Evolutionary conservation across 176 grass and related monocot genomes (phyloP).

Genomic region (Themeda triandra): DNA sequence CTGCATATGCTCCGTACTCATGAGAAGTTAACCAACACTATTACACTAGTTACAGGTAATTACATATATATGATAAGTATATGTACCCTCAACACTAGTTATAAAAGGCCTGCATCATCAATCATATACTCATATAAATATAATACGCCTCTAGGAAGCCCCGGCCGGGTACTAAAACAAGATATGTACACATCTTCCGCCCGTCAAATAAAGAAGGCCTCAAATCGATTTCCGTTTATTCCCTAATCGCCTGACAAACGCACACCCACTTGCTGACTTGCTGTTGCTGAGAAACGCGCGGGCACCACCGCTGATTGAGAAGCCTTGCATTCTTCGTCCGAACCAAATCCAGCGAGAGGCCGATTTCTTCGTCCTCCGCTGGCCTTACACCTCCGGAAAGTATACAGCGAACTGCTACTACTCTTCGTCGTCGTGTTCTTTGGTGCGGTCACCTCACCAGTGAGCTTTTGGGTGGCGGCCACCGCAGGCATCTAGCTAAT

Average conservation of each 20-base stretch:
- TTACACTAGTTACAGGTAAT: slow-evolving; percentile 37
- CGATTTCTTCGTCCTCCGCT: slow-evolving; percentile 22
- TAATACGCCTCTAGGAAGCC: neutral
- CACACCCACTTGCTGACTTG: neutral
- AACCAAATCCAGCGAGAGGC: slow-evolving; percentile 18
- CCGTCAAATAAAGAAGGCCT: slow-evolving; percentile 5
- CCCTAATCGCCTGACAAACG: slow-evolving; percentile 17
- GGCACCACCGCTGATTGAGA: neutral
- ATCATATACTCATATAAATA: too few species aligned
- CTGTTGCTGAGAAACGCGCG: neutral
- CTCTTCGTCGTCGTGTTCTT: neutral
- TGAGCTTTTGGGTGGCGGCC: neutral
- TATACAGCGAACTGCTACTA: slow-evolving; percentile 37
- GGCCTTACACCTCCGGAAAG: neutral
- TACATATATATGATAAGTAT: slow-evolving; percentile 20
- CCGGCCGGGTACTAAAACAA: slow-evolving; percentile 39
- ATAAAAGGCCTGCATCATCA: neutral
- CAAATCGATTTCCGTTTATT: slow-evolving; percentile 22
- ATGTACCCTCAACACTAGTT: slow-evolving; percentile 22
- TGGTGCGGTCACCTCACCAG: neutral
- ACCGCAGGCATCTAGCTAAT: slow-evolving; percentile 23
- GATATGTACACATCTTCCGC: slow-evolving; percentile 43
- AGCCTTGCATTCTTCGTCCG: neutral
- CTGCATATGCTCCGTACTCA: neutral
- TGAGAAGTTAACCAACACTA: neutral